These are phyloP conservation scores for Mikania micrantha DNA, from an alignment of 129 eudicot genomes.

Conservation along the genomic window DNA sequence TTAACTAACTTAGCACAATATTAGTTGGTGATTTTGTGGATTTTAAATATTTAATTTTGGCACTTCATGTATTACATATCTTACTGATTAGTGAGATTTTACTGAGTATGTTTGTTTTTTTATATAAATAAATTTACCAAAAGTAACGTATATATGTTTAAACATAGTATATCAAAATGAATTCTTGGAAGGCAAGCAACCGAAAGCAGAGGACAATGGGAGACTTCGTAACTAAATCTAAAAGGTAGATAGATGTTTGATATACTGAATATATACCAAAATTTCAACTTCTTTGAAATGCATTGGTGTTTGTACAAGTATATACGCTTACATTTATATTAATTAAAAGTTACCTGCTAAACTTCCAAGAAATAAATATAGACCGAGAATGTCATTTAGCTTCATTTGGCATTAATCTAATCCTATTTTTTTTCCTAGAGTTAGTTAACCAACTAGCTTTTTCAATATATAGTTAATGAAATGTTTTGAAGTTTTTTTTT, in stretches of 20 bases:
- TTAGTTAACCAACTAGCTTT: conserved; percentile 15
- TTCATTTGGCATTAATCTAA: background rate
- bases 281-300: conserved; percentile 11
- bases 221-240: background rate
- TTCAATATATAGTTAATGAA: background rate
- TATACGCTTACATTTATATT: conserved; percentile 1
- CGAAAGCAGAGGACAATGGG: background rate
- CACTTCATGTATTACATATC: too few species aligned
- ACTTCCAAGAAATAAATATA: background rate
- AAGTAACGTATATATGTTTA: background rate
- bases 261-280: conserved; percentile 5
- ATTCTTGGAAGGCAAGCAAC: background rate
- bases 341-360: conserved; percentile 10
- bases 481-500: background rate
- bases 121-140: background rate
- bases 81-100: too few species aligned
- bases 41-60: too few species aligned
- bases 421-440: background rate
- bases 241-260: conserved; percentile 22
- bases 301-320: background rate
- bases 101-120: too few species aligned
- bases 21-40: too few species aligned
- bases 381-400: background rate
- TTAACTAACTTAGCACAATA: too few species aligned
- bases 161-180: background rate